These are phyloP conservation scores for Ustilago cynodontis DNA, from an alignment of 1,284 basidiomycete species.

Conservation along the genomic window DNA sequence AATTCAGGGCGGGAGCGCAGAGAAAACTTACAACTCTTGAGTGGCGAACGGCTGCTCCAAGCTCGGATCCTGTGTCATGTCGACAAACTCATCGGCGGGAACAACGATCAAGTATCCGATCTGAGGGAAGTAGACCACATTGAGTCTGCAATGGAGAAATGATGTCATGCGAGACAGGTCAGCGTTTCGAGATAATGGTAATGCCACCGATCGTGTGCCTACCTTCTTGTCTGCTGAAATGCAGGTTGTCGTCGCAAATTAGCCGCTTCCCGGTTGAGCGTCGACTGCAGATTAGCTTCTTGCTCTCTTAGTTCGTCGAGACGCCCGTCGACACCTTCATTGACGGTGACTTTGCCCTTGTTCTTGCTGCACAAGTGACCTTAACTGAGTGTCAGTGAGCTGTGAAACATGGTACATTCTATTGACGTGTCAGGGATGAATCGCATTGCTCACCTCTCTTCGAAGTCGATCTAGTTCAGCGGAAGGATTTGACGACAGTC, in stretches of 20 bases:
- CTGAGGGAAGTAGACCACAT: constrained; percentile 52
- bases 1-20: too few relatives aligned
- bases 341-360: constrained; percentile 24
- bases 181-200: background rate
- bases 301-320: constrained; percentile 35
- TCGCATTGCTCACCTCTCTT: constrained; percentile 31
- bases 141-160: constrained; percentile 10
- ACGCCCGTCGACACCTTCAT: constrained; percentile 32
- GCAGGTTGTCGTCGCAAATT: constrained; percentile 29
- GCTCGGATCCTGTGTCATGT: constrained; percentile 21
- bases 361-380: constrained; percentile 18
- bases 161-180: too few relatives aligned
- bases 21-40: constrained; percentile 23
- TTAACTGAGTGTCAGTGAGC: background rate
- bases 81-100: constrained; percentile 25
- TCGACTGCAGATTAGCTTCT: constrained; percentile 11
- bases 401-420: background rate
- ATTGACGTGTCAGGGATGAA: too few relatives aligned
- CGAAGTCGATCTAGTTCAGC: constrained; percentile 33
- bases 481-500: background rate
- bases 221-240: constrained; percentile 19
- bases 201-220: constrained; percentile 4
- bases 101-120: constrained; percentile 52
- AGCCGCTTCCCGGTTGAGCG: constrained; percentile 26
- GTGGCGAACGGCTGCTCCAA: constrained; percentile 38